Conservation (phyloP, 106 monocot genomes). For the Allium cepa region DNA sequence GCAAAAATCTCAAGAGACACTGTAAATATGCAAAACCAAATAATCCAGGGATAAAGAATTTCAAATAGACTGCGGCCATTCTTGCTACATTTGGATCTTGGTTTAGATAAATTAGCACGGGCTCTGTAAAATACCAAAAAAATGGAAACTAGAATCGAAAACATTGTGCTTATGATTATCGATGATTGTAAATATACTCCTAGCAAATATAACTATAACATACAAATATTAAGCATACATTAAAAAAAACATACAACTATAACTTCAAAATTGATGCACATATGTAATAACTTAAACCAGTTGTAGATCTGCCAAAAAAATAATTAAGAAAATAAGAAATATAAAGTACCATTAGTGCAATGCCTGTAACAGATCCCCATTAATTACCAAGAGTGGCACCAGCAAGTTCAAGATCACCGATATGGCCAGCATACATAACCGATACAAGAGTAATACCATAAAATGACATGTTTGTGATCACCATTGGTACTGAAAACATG, state of each 20-base stretch:
- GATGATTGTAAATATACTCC: slow-evolving; percentile 81
- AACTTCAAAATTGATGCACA: neutral
- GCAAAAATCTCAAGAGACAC: slow-evolving; percentile 66
- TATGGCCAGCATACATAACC: slow-evolving; percentile 85
- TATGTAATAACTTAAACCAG: neutral
- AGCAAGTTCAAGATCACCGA: slow-evolving; percentile 76
- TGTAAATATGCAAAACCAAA: slow-evolving; percentile 60
- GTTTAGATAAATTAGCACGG: slow-evolving; percentile 40
- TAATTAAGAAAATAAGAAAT: neutral
- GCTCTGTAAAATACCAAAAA: slow-evolving; percentile 62
- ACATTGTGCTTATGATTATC: slow-evolving; percentile 28
- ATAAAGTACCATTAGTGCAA: slow-evolving; percentile 43
- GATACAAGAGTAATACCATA: slow-evolving; percentile 56
- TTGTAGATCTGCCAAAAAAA: neutral
- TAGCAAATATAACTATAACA: too few relatives aligned
- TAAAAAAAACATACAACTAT: neutral
- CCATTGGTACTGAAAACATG: slow-evolving; percentile 58
- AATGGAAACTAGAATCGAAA: slow-evolving; percentile 39
- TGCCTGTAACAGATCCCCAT: slow-evolving; percentile 67
- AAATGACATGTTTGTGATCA: slow-evolving; percentile 61
- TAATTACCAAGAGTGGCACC: slow-evolving; percentile 81
- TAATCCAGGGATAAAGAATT: slow-evolving; percentile 56
- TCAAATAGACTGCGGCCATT: slow-evolving; percentile 47
- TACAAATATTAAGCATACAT: neutral
- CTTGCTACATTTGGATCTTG: slow-evolving; percentile 56